Conservation (phyloP, 2,329 filamentous ascomycete genomes). For the Cercospora zeae-maydis region DNA sequence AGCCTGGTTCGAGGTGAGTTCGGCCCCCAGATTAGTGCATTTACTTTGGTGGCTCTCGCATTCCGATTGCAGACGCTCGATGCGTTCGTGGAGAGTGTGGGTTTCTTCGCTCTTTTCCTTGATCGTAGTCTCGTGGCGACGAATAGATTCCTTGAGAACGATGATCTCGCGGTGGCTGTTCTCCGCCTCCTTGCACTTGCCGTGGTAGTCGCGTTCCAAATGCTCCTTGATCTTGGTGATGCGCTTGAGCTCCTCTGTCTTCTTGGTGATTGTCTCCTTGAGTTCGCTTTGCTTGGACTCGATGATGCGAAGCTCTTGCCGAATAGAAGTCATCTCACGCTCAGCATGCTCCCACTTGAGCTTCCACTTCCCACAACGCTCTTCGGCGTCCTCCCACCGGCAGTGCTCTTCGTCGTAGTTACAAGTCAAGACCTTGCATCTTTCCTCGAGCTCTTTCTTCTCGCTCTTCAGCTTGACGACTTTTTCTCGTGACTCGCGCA, state of each 20-base stretch:
- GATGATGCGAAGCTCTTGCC: neutral
- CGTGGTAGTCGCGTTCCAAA: constrained; percentile 1
- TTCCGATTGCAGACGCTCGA: neutral
- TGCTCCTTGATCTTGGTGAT: constrained; percentile 7
- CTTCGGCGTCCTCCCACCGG: constrained; percentile 6
- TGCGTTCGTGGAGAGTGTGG: constrained; percentile 5
- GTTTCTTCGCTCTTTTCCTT: constrained; percentile 4
- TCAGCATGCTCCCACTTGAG: constrained; percentile 4
- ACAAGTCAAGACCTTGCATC: neutral
- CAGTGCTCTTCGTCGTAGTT: constrained; percentile 9
- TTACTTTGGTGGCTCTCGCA: neutral
- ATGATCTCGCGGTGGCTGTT: neutral
- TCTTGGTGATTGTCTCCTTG: constrained; percentile 2
- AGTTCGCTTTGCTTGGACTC: constrained; percentile 1
- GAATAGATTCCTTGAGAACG: neutral
- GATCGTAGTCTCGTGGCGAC: constrained; percentile 5
- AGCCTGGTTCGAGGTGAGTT: neutral
- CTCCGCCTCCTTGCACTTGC: constrained; percentile 5
- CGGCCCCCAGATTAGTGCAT: neutral
- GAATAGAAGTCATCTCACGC: constrained; percentile 3
- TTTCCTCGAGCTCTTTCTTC: constrained; percentile 10
- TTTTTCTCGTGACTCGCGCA: neutral
- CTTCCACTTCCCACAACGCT: constrained; percentile 7
- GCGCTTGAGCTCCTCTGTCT: constrained; percentile 5
- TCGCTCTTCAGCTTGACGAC: constrained; percentile 1